phyloP scores from a whole-genome alignment of 1,139 yeast genomes.

The Kodamaea sp. region DNA sequence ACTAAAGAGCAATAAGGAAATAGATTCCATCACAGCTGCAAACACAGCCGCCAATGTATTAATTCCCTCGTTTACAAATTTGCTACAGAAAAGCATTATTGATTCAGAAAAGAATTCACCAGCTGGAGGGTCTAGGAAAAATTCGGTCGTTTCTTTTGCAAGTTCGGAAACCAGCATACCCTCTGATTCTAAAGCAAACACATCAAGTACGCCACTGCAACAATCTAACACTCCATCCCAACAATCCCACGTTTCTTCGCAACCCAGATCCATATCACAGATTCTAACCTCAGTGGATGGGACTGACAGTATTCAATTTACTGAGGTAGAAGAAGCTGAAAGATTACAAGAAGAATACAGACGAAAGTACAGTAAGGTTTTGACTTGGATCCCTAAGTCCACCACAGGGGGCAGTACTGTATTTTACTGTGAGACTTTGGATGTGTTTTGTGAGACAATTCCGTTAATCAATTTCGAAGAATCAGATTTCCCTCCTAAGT shows the following conservation, averaged over 20 bases:
- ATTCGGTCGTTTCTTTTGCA: conserved; percentile 51
- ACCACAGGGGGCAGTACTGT: conserved; percentile 57
- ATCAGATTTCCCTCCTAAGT: conserved; percentile 19
- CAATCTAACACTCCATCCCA: conserved; percentile 7
- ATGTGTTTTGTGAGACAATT: conserved; percentile 55
- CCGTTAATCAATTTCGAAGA: conserved; percentile 42
- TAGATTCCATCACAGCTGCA: conserved; percentile 50
- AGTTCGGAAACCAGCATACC: conserved; percentile 40
- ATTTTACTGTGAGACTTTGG: conserved; percentile 59
- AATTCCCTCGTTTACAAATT: conserved; percentile 45
- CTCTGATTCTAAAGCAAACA: conserved; percentile 12
- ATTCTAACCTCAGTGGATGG: conserved; percentile 12
- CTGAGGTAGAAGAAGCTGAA: conserved; percentile 42
- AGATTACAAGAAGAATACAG: conserved; percentile 33
- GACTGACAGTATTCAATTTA: conserved; percentile 16
- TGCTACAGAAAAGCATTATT: conserved; percentile 35
- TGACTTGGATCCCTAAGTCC: conserved; percentile 57
- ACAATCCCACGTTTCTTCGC: conserved; percentile 4
- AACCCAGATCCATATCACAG: conserved; percentile 11
- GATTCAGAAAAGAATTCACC: conserved; percentile 36
- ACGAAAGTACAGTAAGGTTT: conserved; percentile 26
- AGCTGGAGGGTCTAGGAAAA: conserved; percentile 39
- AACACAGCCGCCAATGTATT: conserved; percentile 53
- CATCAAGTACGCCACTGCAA: conserved; percentile 4
- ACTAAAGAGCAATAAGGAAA: conserved; percentile 41